phyloP scores from a whole-genome alignment of 805 yeast species.

The Kodamaea neixiangensis region DNA sequence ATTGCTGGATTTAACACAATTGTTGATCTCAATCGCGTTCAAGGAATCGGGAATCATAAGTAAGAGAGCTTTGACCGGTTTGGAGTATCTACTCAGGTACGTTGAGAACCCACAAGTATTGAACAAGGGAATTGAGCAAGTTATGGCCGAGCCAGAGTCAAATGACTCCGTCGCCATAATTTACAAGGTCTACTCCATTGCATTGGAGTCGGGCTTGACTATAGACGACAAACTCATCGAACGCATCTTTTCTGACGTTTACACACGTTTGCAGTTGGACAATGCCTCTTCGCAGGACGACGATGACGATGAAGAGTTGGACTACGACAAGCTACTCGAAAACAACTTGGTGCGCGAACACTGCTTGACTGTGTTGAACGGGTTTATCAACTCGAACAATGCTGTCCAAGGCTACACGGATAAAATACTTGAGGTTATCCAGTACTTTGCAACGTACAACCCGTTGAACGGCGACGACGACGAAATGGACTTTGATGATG shows the following conservation, averaged over 20 bases:
- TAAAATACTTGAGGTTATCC: constrained; percentile 20
- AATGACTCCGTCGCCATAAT: background rate
- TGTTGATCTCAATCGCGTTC: constrained; percentile 40
- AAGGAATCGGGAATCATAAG: constrained; percentile 41
- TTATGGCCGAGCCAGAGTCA: background rate
- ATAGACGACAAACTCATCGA: constrained; percentile 9
- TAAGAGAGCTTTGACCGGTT: constrained; percentile 51
- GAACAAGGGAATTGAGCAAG: constrained; percentile 3
- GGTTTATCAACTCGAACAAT: constrained; percentile 23
- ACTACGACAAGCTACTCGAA: constrained; percentile 44
- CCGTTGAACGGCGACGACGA: constrained; percentile 32
- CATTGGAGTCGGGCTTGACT: constrained; percentile 3
- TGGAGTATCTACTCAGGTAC: constrained; percentile 42
- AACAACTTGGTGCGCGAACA: constrained; percentile 54
- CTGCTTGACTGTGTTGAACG: constrained; percentile 45
- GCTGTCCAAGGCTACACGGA: constrained; percentile 12
- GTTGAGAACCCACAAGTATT: constrained; percentile 5
- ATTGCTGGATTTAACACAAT: constrained; percentile 23
- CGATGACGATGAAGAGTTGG: constrained; percentile 32
- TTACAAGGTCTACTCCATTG: constrained; percentile 8
- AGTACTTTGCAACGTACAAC: constrained; percentile 30
- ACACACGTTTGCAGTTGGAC: constrained; percentile 4
- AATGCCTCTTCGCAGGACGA: background rate
- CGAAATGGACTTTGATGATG: constrained; percentile 18
- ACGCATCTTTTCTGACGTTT: constrained; percentile 9